Percentiles rank a stretch among this genome's conserved stretches.
These are phyloP conservation scores for Baorangia bicolor DNA, from an alignment of 768 basidiomycete species.

Conservation along the genomic window DNA sequence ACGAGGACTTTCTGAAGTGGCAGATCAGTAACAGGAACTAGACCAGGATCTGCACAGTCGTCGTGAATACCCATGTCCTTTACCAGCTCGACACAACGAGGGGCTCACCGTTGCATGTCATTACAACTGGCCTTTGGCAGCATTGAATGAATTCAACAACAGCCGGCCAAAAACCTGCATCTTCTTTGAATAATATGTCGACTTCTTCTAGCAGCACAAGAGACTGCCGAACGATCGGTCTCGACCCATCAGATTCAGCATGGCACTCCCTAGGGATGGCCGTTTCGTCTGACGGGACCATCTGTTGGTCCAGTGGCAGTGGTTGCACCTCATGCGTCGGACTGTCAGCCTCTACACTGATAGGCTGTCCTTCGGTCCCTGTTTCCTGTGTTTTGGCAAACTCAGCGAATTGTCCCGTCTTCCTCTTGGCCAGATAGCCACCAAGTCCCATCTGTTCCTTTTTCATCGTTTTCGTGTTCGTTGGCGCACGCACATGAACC, in stretches of 20 bases:
- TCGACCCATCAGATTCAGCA: slow-evolving; percentile 13
- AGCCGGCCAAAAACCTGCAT: slow-evolving; percentile 81
- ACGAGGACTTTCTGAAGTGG: slow-evolving; percentile 71
- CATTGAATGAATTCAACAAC: slow-evolving; percentile 78
- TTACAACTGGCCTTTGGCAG: slow-evolving; percentile 84
- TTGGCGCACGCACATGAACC: slow-evolving; percentile 13
- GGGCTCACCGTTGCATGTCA: slow-evolving; percentile 88
- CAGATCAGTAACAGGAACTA: slow-evolving; percentile 71
- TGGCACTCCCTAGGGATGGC: not conserved
- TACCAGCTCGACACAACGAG: slow-evolving; percentile 9
- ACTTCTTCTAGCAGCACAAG: slow-evolving; percentile 93
- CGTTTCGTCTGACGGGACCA: not conserved
- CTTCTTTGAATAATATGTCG: slow-evolving; percentile 88
- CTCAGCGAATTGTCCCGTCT: not conserved
- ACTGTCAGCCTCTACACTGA: slow-evolving; percentile 18
- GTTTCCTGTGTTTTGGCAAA: not conserved
- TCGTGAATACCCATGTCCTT: slow-evolving; percentile 12
- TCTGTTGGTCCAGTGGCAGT: slow-evolving; percentile 4
- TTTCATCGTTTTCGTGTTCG: slow-evolving; percentile 5
- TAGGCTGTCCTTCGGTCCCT: slow-evolving; percentile 24
- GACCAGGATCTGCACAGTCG: slow-evolving; percentile 54
- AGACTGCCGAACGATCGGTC: slow-evolving; percentile 64
- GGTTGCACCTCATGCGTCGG: not conserved
- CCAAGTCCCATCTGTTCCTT: slow-evolving; percentile 13
- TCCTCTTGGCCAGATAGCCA: slow-evolving; percentile 17